Evolutionary conservation across 2,329 filamentous ascomycete genomes (phyloP), one percentile per base, ranked within the genome.

Genomic region (Paraphaeosphaeria sporulosa): DNA sequence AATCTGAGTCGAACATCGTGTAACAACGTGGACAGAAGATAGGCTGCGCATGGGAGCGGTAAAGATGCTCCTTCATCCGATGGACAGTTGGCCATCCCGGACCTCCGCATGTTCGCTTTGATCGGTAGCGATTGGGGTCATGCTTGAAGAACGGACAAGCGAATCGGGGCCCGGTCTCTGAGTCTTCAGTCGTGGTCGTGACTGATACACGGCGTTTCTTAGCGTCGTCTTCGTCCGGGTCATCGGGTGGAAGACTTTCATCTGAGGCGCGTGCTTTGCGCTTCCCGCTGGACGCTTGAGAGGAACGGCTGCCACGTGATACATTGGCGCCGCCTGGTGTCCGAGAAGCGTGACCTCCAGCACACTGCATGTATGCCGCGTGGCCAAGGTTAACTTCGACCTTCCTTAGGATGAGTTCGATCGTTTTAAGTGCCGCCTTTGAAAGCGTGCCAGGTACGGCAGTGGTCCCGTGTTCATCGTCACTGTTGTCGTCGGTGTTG

Each of bases 81-180:
- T 80, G 78, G 0, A 80, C 76, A 7, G 72, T 77, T 1, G 73
- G 75, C 72, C 78, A 80, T 1, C 77, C 76, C 0, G 75, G 77
- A 0, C 76, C 74, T 15, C 76, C 74, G 62, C 78, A 81, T 0
- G 73, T 73, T 1, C 75, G 68, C n/a, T 71, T 66, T 27, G 72
- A 70, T 42, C 69, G 72, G 57, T 79, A 80, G 21, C 72, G 72
- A 8, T 70, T 64, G 0, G 76, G 76, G 52, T 79, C 76, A 49
- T 78, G 74, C 60, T 81, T 81, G 67, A 72, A 79, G 56, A 76
- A 81, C 0, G 79, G 79, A 55, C 79, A 81, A 4, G 78, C 78
- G 36, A 79, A 73, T 67, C 66, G 60, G 2, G 65, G 64, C 4
- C 68, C 68, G 7, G 48, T 57, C 23, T 73, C 71, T 1, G 72